phyloP scores from a whole-genome alignment of 2,329 filamentous ascomycete genomes.

The Pseudogymnoascus sp. region DNA sequence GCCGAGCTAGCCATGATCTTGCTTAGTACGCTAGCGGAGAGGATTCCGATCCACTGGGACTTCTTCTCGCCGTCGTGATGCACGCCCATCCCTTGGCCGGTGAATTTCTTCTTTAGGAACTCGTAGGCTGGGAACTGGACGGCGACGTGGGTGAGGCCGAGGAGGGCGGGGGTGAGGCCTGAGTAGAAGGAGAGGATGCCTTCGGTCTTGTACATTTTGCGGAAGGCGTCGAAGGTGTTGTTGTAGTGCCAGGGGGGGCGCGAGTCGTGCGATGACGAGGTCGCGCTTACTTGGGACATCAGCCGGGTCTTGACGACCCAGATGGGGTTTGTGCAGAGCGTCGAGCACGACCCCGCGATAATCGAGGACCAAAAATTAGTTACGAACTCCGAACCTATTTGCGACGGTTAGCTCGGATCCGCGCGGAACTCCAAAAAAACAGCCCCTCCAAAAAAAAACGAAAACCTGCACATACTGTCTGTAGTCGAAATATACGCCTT shows the following conservation, averaged over 20 bases:
- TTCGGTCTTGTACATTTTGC: conserved; percentile 91
- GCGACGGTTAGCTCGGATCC: not conserved
- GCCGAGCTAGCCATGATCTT: conserved; percentile 91
- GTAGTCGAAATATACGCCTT: conserved; percentile 63
- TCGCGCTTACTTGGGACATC: conserved; percentile 77
- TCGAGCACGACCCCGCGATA: conserved; percentile 84
- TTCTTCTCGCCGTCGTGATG: conserved; percentile 45
- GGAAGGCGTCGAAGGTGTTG: conserved; percentile 81
- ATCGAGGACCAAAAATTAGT: conserved; percentile 86
- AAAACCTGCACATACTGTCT: conserved; percentile 44
- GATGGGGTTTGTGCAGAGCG: conserved; percentile 90
- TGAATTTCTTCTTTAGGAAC: conserved; percentile 83
- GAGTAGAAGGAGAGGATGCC: conserved; percentile 90
- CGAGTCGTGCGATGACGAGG: conserved; percentile 42
- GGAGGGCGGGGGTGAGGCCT: conserved; percentile 79
- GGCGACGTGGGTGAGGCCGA: conserved; percentile 89
- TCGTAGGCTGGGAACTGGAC: conserved; percentile 97
- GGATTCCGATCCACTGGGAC: conserved; percentile 73
- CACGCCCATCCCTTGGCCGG: conserved; percentile 77
- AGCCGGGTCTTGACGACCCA: conserved; percentile 99
- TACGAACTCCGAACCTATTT: conserved; percentile 34
- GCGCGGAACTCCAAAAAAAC: not conserved
- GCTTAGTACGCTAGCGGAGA: conserved; percentile 82
- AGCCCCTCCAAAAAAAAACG: not conserved
- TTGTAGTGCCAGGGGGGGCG: conserved; percentile 83